phyloP scores from a whole-genome alignment of 768 basidiomycete genomes.

The Tubosaeta brunneosetosa region DNA sequence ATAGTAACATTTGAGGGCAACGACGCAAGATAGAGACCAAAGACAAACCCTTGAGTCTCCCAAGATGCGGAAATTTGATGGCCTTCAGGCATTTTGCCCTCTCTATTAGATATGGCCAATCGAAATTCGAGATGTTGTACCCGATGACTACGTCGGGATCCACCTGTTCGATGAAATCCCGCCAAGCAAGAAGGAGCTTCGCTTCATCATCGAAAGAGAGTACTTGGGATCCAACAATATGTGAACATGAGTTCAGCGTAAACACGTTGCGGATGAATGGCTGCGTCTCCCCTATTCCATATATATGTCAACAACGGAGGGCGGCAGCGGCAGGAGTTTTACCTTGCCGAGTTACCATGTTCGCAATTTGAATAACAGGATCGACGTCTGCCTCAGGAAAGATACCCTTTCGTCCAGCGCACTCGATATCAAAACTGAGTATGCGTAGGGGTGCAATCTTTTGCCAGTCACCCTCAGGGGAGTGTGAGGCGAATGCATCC shows the following conservation, averaged over 20 bases:
- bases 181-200: constrained; percentile 77
- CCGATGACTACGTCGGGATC: constrained; percentile 97
- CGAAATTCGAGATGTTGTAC: constrained; percentile 92
- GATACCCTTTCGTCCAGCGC: constrained; percentile 94
- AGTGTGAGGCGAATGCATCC: constrained; percentile 81
- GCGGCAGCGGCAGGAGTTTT: constrained; percentile 1
- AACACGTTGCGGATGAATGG: constrained; percentile 97
- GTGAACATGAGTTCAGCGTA: constrained; percentile 87
- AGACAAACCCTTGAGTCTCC: constrained; percentile 63
- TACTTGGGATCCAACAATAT: constrained; percentile 98
- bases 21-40: neutral
- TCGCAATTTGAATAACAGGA: constrained; percentile 98
- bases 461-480: constrained; percentile 90
- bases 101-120: constrained; percentile 94
- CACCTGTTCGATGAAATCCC: constrained; percentile 80
- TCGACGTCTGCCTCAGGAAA: constrained; percentile 90
- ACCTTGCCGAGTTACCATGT: constrained; percentile 99
- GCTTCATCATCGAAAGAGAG: constrained; percentile 73
- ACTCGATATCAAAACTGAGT: constrained; percentile 98
- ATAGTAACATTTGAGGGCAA: constrained; percentile 5
- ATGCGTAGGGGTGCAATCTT: constrained; percentile 90
- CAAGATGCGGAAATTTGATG: constrained; percentile 65
- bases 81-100: constrained; percentile 80
- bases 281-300: constrained; percentile 69
- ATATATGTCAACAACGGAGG: constrained; percentile 1